These are phyloP conservation scores for Nissolia schottii DNA, from an alignment of 306 rosid genomes.

Conservation along the genomic window DNA sequence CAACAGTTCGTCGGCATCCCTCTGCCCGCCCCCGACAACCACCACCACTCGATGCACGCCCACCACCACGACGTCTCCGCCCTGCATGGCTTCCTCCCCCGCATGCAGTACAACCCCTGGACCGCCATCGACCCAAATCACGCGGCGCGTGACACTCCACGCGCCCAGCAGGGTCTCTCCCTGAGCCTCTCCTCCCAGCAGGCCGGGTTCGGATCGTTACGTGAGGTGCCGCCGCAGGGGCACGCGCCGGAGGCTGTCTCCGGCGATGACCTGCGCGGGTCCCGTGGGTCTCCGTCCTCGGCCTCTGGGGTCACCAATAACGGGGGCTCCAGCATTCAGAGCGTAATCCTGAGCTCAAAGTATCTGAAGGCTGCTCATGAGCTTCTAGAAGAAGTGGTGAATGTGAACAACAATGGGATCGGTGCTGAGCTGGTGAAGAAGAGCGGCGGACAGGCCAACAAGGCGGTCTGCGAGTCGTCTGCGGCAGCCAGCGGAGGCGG, in stretches of 20 bases:
- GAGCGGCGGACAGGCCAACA: constrained; percentile 22
- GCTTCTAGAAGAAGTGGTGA: constrained; percentile 89
- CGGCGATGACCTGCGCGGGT: constrained; percentile 47
- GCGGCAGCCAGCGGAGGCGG: constrained; percentile 48
- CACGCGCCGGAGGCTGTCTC: constrained; percentile 38
- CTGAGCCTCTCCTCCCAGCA: constrained; percentile 76
- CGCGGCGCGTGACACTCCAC: constrained; percentile 79
- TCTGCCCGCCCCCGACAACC: constrained; percentile 30
- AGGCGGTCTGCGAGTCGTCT: constrained; percentile 53
- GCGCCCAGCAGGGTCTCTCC: constrained; percentile 73
- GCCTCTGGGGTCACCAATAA: constrained; percentile 70
- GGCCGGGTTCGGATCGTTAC: constrained; percentile 51
- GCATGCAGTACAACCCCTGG: constrained; percentile 75
- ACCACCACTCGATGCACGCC: constrained; percentile 44
- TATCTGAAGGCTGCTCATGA: constrained; percentile 93
- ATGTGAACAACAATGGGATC: constrained; percentile 66
- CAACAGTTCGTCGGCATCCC: constrained; percentile 84
- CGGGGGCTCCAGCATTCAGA: constrained; percentile 74
- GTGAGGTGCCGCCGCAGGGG: constrained; percentile 35
- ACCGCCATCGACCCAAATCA: constrained; percentile 47
- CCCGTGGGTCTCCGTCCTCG: constrained; percentile 64
- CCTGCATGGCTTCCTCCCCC: constrained; percentile 79
- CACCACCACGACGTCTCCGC: constrained; percentile 63
- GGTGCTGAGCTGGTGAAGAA: constrained; percentile 48
- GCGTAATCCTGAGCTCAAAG: constrained; percentile 79